Evolutionary conservation across 2,329 filamentous ascomycete species (phyloP).

Genomic region (Aspergillus bombycis): DNA sequence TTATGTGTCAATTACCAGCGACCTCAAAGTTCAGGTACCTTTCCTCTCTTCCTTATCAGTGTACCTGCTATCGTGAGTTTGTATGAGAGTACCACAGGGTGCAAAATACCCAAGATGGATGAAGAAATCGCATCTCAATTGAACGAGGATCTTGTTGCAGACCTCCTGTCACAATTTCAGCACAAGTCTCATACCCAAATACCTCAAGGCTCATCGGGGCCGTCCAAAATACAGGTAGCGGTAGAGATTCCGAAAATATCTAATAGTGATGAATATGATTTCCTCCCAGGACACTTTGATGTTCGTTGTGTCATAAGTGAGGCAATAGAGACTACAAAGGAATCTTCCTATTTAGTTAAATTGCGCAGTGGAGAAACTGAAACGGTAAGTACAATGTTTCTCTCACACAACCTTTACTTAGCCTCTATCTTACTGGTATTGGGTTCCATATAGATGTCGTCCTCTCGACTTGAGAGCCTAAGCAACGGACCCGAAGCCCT

Average conservation of each 20-base stretch:
- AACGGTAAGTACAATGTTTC: conserved; percentile 33
- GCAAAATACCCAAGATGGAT: not conserved
- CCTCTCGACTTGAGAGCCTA: conserved; percentile 29
- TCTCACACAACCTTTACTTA: not conserved
- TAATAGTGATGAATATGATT: conserved; percentile 41
- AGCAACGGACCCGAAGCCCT: conserved; percentile 34
- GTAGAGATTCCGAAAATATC: conserved; percentile 37
- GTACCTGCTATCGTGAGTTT: not conserved
- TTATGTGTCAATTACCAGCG: not conserved
- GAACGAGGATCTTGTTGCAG: conserved; percentile 22
- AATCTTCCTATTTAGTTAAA: conserved; percentile 35
- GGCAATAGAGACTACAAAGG: conserved; percentile 21
- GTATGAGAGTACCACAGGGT: not conserved
- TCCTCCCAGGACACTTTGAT: conserved; percentile 43
- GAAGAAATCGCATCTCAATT: conserved; percentile 3
- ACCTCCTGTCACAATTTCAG: conserved; percentile 24
- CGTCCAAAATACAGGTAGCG: conserved; percentile 11
- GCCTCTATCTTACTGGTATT: conserved; percentile 7
- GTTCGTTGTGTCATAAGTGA: conserved; percentile 37
- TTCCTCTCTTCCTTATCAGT: not conserved
- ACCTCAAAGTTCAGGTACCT: not conserved
- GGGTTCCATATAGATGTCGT: conserved; percentile 29
- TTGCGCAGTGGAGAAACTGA: conserved; percentile 41
- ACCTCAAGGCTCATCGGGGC: not conserved
- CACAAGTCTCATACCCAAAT: not conserved